Percentiles rank a stretch among this genome's conserved stretches.
phyloP scores from a whole-genome alignment of 2,329 filamentous ascomycete species.

The Diaporthe vexans region DNA sequence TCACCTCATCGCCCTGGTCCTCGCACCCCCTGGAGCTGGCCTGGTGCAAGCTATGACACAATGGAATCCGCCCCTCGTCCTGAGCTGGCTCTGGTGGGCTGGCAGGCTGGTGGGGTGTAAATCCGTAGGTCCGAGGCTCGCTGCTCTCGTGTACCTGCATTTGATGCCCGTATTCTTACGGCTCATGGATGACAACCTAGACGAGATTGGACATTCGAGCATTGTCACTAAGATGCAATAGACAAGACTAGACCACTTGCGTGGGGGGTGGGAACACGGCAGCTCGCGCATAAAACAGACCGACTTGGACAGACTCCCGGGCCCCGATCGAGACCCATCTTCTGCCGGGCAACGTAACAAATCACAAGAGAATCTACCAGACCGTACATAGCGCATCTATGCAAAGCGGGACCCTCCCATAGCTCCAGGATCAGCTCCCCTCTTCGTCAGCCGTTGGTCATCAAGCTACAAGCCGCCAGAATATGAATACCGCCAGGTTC shows the following conservation, averaged over 20 bases:
- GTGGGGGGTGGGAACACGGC: background rate
- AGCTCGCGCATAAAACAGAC: slow-evolving; percentile 5
- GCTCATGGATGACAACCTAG: background rate
- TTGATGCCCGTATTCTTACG: background rate
- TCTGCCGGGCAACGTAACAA: slow-evolving; percentile 6
- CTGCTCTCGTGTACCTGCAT: background rate
- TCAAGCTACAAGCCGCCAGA: slow-evolving; percentile 12
- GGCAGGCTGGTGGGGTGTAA: slow-evolving; percentile 12
- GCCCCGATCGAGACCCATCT: slow-evolving; percentile 8
- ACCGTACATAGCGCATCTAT: slow-evolving; percentile 13
- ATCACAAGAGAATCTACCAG: background rate
- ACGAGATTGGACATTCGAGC: background rate
- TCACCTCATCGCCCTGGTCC: slow-evolving; percentile 13
- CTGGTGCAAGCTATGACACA: slow-evolving; percentile 5
- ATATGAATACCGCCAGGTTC: slow-evolving; percentile 40
- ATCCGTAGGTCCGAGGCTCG: slow-evolving; percentile 26
- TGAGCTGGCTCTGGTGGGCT: background rate
- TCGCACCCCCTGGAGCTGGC: slow-evolving; percentile 14
- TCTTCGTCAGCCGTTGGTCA: slow-evolving; percentile 39
- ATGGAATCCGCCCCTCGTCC: background rate
- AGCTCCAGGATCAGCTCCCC: slow-evolving; percentile 7
- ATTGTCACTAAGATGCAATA: background rate
- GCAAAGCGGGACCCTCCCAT: slow-evolving; percentile 26
- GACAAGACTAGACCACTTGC: background rate
- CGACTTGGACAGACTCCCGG: background rate